These are phyloP conservation scores for Lathyrus oleraceus DNA, from an alignment of 306 rosid species.

Conservation along the genomic window DNA sequence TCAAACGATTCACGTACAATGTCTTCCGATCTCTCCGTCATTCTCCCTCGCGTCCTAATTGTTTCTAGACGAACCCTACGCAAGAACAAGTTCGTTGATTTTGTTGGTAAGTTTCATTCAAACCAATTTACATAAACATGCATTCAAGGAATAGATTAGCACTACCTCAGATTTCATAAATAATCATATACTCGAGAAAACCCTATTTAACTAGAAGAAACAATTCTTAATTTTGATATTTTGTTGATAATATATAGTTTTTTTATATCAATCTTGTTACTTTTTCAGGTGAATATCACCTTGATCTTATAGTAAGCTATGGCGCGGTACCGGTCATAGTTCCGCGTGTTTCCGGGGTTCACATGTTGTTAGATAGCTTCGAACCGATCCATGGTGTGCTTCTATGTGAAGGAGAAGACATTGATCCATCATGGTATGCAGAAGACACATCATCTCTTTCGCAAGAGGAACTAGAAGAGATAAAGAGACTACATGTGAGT, in stretches of 20 bases:
- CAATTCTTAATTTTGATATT: too few relatives aligned
- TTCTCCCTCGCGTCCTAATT: slow-evolving; percentile 93
- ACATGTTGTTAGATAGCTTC: slow-evolving; percentile 75
- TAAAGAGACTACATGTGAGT: slow-evolving; percentile 69
- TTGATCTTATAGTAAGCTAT: slow-evolving; percentile 78
- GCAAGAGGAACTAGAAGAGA: slow-evolving; percentile 66
- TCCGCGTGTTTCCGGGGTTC: slow-evolving; percentile 84
- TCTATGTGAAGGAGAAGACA: slow-evolving; percentile 94
- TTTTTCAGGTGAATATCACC: slow-evolving; percentile 81
- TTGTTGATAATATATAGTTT: too few relatives aligned
- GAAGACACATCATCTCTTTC: slow-evolving; percentile 57
- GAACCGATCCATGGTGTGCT: slow-evolving; percentile 98
- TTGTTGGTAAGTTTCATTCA: slow-evolving; percentile 59
- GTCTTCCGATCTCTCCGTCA: slow-evolving; percentile 72
- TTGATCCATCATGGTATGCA: slow-evolving; percentile 82
- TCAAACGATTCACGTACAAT: slow-evolving; percentile 12
- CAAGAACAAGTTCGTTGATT: slow-evolving; percentile 95
- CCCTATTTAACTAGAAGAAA: too few relatives aligned
- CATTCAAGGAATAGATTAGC: not conserved
- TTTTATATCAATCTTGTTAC: not conserved
- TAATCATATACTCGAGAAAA: too few relatives aligned
- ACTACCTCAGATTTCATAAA: too few relatives aligned
- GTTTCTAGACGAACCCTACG: slow-evolving; percentile 92
- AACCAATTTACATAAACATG: not conserved
- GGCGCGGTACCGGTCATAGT: slow-evolving; percentile 90